Conservation (phyloP, 1,284 basidiomycete genomes). For the Takashimella koratensis region DNA sequence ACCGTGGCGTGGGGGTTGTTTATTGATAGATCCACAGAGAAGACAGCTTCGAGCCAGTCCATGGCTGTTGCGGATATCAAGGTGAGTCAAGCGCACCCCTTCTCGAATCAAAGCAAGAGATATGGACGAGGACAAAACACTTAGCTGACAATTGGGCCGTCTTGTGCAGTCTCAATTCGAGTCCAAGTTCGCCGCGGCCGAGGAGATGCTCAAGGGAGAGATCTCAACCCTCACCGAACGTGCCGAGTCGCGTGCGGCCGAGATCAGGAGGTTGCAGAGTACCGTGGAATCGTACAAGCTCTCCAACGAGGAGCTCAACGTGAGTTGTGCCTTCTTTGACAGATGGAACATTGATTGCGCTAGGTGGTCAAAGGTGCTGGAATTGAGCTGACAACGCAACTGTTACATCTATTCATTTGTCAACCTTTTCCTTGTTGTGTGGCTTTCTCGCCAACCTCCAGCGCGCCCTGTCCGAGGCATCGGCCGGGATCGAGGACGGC, state of each 20-base stretch:
- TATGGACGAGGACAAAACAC: not conserved
- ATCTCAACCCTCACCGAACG: slow-evolving; percentile 87
- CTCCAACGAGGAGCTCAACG: slow-evolving; percentile 97
- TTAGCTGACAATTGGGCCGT: too few species aligned
- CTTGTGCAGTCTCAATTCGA: slow-evolving; percentile 90
- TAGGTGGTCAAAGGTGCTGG: not conserved
- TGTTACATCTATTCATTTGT: too few species aligned
- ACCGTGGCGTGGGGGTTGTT: too few species aligned
- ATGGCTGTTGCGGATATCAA: slow-evolving; percentile 77
- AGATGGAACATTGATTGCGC: slow-evolving; percentile 3
- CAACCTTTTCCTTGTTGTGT: too few species aligned
- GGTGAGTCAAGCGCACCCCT: slow-evolving; percentile 60
- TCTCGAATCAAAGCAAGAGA: too few species aligned
- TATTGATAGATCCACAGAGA: slow-evolving; percentile 16
- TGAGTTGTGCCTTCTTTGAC: slow-evolving; percentile 46
- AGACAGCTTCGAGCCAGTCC: slow-evolving; percentile 33
- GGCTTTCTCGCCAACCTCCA: slow-evolving; percentile 44
- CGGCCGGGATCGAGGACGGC: slow-evolving; percentile 91
- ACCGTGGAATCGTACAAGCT: slow-evolving; percentile 91
- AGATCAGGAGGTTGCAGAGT: slow-evolving; percentile 77
- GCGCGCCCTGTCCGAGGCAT: slow-evolving; percentile 94
- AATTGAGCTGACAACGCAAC: too few species aligned
- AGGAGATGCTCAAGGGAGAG: slow-evolving; percentile 83
- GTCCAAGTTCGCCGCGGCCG: slow-evolving; percentile 85
- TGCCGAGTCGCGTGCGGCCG: slow-evolving; percentile 78